Base-by-base conservation (phyloP, 306 rosid genomes). In the Delonix regia region DNA sequence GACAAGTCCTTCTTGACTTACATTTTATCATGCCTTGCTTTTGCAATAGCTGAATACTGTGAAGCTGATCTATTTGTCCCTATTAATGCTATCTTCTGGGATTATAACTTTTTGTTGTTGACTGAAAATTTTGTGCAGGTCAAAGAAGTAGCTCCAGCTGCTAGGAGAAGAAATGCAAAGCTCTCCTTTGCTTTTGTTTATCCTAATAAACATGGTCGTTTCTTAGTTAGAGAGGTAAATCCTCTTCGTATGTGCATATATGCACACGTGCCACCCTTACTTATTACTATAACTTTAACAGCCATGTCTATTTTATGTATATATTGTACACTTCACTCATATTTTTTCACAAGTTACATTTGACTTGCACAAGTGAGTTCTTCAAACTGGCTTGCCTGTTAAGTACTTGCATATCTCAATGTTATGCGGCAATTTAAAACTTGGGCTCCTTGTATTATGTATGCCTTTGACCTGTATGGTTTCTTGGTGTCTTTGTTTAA, bases 161-260 rank as follows among this genome's bases (percentile, higher is more conserved):
- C 98, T 18, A 86, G 98, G 84, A 87, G 94, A 83, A 91, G 94
- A 84, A 92, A 90, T 76, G 97, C 96, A 33, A 92, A 88, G 66
- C 89, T 94, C 28, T 94, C 98, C 0, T 94, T 94, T 77, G 96
- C 97, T 77, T 94, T 94, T 76, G 98, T 94, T 13, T 94, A 87
- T 87, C 98, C 97, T 14, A 96, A 92, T 77, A 94, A 90, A 86
- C 84, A 86, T 19, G 94, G 97, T 25, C 97, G 93, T 33, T 90
- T 92, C 75, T 84, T 86, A 75, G 87, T 94, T 70, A 92, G 85
- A 82, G 91, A 83, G 97, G 98, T 94, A 80, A 66, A 30, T 71
- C 14, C 70, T 57, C 49, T 11, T 12, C 13, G 27, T 49, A 21
- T 5, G 59, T 22, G 6, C n/a, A n/a, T 21, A 12, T 45, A 45